These are phyloP conservation scores for Platanthera zijinensis DNA, from an alignment of 106 monocot species.

Conservation along the genomic window DNA sequence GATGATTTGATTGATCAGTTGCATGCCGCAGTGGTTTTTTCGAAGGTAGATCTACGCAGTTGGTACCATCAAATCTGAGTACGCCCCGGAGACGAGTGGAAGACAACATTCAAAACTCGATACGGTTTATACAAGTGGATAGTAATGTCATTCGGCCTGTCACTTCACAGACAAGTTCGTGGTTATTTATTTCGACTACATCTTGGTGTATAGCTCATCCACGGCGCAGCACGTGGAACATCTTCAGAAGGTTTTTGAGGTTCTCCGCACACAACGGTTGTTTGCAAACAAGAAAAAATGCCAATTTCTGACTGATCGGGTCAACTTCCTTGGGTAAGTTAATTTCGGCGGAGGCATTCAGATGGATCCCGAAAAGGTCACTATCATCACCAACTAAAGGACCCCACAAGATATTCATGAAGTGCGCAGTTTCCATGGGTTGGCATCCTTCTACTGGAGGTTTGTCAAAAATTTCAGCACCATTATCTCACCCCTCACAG, in stretches of 20 bases:
- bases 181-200: background rate
- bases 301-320: background rate
- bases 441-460: background rate
- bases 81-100: background rate
- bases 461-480: conserved; percentile 5
- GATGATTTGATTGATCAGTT: background rate
- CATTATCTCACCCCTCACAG: background rate
- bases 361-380: background rate
- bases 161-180: background rate
- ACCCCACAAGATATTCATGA: background rate
- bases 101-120: background rate
- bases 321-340: background rate
- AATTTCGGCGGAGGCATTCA: background rate
- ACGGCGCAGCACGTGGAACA: background rate
- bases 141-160: background rate
- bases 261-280: background rate
- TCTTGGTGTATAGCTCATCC: background rate
- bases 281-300: conserved; percentile 6
- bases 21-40: background rate
- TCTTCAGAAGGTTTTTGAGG: background rate
- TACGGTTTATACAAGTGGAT: background rate
- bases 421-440: background rate
- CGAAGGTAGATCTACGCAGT: no score
- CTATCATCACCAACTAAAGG: background rate
- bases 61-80: background rate